Base-by-base conservation (phyloP, 768 basidiomycete genomes). In the Boletus eberwhitei region DNA sequence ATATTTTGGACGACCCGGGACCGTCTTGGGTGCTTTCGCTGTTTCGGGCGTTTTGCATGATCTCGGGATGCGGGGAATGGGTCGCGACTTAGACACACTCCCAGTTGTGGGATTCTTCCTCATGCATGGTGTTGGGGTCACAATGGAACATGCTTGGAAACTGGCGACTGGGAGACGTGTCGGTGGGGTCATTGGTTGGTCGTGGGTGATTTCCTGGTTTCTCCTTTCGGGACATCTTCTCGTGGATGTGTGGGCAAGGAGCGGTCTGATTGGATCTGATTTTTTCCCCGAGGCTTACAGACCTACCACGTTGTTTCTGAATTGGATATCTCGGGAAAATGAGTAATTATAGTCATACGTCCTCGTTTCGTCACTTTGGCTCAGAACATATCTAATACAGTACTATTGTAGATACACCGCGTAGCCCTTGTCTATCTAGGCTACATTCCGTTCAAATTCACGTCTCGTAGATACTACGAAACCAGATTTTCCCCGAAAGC, bases 41-140 rank as follows among this genome's bases (percentile, higher is more conserved):
- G 54, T 80, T 8, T 89, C 87, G 0, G 85, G 77, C 5, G n/a
- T 81, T 8, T 62, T 88, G 5, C 88, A 90, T 52, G 76, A 82
- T 57, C 35, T 79, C 16, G 84, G 80, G 13, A 53, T 82, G 48
- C 86, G 78, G 75, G 82, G 81, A 6, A 78, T 86, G 79, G 79
- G 77, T 1, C 72, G 73, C 5, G 84, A 82, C 17, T 69, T 72
- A 1, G 79, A 86, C 38, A 75, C 79, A 0, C 13, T 53, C 8
- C 49, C 52, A 8, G 69, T 82, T 7, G 67, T 71, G 1, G 79
- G 77, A 2, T 86, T 81, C 64, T 88, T 87, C 63, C 38, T 86
- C 43, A 65, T 82, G 63, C 82, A 79, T 57, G 85, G 79, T 12
- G 60, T 83, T 1, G 83, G 83, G 2, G 59, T 82, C 8, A 47